phyloP scores from a whole-genome alignment of 768 basidiomycete genomes.

The Suillus subalutaceus region DNA sequence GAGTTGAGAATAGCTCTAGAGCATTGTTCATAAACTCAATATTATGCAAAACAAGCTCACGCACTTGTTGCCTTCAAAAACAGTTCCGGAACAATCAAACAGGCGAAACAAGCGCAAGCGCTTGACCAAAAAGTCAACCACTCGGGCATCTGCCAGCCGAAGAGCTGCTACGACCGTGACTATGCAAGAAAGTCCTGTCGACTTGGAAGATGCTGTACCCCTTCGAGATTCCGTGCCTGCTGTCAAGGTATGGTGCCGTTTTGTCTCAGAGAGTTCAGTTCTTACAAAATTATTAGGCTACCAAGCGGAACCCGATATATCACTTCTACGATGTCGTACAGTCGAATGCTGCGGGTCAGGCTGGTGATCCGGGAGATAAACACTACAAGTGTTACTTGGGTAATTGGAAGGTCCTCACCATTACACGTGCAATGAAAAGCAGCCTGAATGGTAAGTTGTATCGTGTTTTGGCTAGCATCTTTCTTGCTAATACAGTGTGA shows the following conservation, averaged over 20 bases:
- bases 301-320: background rate
- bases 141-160: background rate
- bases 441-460: background rate
- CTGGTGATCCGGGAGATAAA: background rate
- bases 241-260: background rate
- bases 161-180: background rate
- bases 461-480: background rate
- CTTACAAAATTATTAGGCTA: background rate
- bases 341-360: background rate
- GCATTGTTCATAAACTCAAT: background rate
- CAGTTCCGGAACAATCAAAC: background rate
- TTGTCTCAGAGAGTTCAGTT: background rate
- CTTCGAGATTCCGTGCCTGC: background rate
- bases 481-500: background rate
- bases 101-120: background rate
- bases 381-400: background rate
- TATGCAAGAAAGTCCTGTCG: background rate
- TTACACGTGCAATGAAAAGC: background rate
- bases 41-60: background rate
- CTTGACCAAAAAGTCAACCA: background rate
- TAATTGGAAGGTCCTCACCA: background rate
- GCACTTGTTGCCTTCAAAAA: background rate
- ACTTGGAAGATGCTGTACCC: background rate
- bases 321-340: background rate
- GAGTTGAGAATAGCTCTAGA: background rate